A percentile compares a stretch with the other conserved stretches of the same genome.
Conservation (phyloP, 768 basidiomycete genomes). For the Porphyrellus cyaneotinctus region DNA sequence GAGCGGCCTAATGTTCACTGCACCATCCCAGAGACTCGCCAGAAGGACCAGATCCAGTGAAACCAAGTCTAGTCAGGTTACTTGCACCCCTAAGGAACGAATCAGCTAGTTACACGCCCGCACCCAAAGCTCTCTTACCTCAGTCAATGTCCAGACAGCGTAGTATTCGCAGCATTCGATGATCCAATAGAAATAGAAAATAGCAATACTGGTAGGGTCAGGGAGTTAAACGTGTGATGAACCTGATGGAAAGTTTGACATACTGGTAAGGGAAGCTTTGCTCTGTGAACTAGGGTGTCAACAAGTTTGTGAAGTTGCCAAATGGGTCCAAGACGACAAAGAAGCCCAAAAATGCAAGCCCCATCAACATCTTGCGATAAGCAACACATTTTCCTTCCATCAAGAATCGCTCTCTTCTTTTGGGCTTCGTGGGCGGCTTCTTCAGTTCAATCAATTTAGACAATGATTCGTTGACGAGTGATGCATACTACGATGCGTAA, state of each 20-base stretch:
- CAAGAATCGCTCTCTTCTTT: constrained; percentile 49
- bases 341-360: constrained; percentile 68
- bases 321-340: constrained; percentile 64
- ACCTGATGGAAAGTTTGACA: background rate
- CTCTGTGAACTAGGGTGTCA: constrained; percentile 57
- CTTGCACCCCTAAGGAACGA: constrained; percentile 67
- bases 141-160: constrained; percentile 89
- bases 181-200: constrained; percentile 72
- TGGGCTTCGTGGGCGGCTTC: constrained; percentile 44
- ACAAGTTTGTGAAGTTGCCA: constrained; percentile 54
- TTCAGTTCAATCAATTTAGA: no score
- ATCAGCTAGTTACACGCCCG: constrained; percentile 1
- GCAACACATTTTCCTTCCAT: constrained; percentile 87
- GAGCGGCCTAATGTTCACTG: constrained; percentile 78
- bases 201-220: constrained; percentile 44
- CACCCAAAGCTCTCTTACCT: constrained; percentile 42
- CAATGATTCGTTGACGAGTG: constrained; percentile 68
- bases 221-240: constrained; percentile 2
- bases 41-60: constrained; percentile 69
- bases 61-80: constrained; percentile 91
- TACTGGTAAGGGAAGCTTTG: constrained; percentile 41
- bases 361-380: constrained; percentile 73
- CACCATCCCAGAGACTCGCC: constrained; percentile 86
- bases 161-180: constrained; percentile 92
- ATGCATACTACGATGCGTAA: constrained; percentile 80